Evolutionary conservation across 495 filamentous ascomycete species (phyloP).

Genomic region (Bathelium albidoporum): DNA sequence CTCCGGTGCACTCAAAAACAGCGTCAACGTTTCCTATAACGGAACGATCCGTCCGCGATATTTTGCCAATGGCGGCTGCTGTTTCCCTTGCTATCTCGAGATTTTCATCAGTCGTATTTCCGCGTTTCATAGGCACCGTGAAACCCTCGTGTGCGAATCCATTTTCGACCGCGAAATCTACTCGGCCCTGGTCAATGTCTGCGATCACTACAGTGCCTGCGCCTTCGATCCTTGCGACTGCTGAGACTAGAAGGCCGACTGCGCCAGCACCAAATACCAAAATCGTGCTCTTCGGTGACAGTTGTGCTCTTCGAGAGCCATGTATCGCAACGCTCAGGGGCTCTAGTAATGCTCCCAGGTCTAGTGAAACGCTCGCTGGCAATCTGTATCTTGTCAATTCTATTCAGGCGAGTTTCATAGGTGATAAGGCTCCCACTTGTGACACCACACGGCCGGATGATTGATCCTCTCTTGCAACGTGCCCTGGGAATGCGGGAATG

Average conservation of each 20-base stretch:
- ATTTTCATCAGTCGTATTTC: slow-evolving; percentile 41
- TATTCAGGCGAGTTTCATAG: background rate
- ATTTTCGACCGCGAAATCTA: slow-evolving; percentile 61
- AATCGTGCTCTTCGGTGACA: slow-evolving; percentile 44
- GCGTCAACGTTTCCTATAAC: slow-evolving; percentile 56
- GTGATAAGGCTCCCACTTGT: slow-evolving; percentile 40
- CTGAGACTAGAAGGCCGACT: slow-evolving; percentile 67
- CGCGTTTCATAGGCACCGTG: slow-evolving; percentile 38
- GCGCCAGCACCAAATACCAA: slow-evolving; percentile 75
- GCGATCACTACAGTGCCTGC: slow-evolving; percentile 60
- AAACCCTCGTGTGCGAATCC: slow-evolving; percentile 52
- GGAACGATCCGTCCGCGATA: slow-evolving; percentile 13
- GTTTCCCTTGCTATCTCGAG: slow-evolving; percentile 50
- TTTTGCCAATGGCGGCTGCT: slow-evolving; percentile 39
- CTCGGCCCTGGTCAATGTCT: slow-evolving; percentile 64
- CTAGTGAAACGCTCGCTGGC: slow-evolving; percentile 50
- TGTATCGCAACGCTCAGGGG: slow-evolving; percentile 74
- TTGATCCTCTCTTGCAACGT: slow-evolving; percentile 72
- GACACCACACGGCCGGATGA: slow-evolving; percentile 59
- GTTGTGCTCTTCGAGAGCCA: slow-evolving; percentile 50
- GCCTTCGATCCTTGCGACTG: slow-evolving; percentile 56
- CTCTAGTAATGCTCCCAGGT: slow-evolving; percentile 66
- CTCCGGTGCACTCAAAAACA: slow-evolving; percentile 87
- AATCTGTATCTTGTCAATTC: slow-evolving; percentile 38
- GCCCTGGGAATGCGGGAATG: slow-evolving; percentile 69